Percentiles rank a stretch among this genome's conserved stretches.
phyloP scores from a whole-genome alignment of 1,284 basidiomycete species.

The Apiotrichum montevideense region DNA sequence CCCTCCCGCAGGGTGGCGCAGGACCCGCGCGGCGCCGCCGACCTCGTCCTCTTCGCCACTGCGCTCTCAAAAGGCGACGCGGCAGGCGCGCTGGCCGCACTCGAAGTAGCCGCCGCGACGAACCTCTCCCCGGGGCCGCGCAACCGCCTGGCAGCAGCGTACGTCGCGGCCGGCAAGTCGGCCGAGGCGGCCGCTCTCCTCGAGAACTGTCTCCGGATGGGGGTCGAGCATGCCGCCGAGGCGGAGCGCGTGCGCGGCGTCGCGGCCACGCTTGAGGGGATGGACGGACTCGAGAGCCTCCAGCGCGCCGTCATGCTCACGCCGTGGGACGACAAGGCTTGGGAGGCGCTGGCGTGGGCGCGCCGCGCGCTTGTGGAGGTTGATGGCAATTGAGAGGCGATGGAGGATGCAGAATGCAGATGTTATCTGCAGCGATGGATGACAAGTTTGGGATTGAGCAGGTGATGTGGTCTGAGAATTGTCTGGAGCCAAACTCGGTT shows the following conservation, averaged over 20 bases:
- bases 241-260: conserved; percentile 28
- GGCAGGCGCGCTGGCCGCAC: conserved; percentile 13
- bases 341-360: conserved; percentile 49
- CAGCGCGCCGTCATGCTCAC: conserved; percentile 63
- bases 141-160: conserved; percentile 22
- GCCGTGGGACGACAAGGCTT: conserved; percentile 57
- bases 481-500: no score
- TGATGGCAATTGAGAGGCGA: no score
- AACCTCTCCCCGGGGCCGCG: conserved; percentile 5
- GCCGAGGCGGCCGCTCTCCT: conserved; percentile 35
- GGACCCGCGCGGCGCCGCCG: conserved; percentile 28
- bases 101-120: conserved; percentile 15
- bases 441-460: no score
- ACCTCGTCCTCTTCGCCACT: conserved; percentile 29
- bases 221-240: conserved; percentile 26
- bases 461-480: no score
- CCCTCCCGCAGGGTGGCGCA: conserved; percentile 15
- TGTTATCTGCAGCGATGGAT: no score
- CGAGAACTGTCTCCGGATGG: not conserved
- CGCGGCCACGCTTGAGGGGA: conserved; percentile 26
- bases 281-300: conserved; percentile 44
- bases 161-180: conserved; percentile 24
- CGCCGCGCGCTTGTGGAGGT: conserved; percentile 8
- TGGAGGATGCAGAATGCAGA: no score
- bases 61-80: conserved; percentile 16